Evolutionary conservation across 768 basidiomycete genomes (phyloP), one percentile per base, ranked within the genome.

Genomic region (Heimioporus sp.): DNA sequence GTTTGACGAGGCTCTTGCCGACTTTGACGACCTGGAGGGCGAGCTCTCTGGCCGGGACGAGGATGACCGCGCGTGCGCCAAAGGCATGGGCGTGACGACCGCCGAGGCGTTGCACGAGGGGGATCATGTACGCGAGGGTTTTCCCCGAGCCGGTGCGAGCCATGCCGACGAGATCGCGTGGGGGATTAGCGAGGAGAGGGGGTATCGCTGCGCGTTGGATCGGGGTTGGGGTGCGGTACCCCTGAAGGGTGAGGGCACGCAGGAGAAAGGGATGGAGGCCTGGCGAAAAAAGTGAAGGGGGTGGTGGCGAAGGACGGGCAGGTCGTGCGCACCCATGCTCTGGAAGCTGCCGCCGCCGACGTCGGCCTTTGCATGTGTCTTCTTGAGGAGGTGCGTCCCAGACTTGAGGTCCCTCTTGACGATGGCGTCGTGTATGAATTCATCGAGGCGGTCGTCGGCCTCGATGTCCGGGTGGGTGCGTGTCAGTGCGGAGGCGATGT

Each of bases 81-180:
- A 93, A 93, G 0, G 82, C 73, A 11, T 84, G 80, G 1, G 84
- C 78, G 65, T 97, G 94, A 34, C 84, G 75, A 10, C 91, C 90
- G 7, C 87, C 83, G 9, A 99, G 80, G 42, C 92, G 80, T 51
- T 95, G 90, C 0, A 97, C 76, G 15, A 99, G 79, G 45, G 97
- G 97, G 21, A 98, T 75, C 79, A 98, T 83, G 67, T 95, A 99
- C 17, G 96, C 96, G 34, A 99, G 81, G 10, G 95, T 95, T 73
- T 98, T 98, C 53, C 97, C 97, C 2, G 94, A 97, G 38, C 97
- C 97, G 5, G 97, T 99, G 35, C 97, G 82, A 35, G 97, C 96
- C 97, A 98, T 99, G 38, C 92, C 96, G 13, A 98, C 92, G 13
- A 99, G 83, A 71, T 97, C 95, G 47, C 90, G 78, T 10, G 94